Evolutionary conservation across 176 grass and related monocot genomes (phyloP).

Genomic region (Avena atlantica): DNA sequence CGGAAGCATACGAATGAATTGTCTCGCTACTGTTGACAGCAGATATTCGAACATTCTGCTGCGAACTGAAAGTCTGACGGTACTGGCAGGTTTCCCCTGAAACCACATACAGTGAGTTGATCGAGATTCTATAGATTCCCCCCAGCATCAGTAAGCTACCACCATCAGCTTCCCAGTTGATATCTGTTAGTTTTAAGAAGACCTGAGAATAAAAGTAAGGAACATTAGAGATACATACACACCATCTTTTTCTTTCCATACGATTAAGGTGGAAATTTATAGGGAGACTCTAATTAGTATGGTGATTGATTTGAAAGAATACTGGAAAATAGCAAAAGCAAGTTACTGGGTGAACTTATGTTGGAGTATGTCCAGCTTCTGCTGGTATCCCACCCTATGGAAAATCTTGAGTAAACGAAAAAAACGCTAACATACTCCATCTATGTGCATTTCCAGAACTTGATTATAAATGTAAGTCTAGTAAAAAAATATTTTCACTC

Average conservation of each 20-base stretch:
- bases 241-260: background rate
- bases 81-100: background rate
- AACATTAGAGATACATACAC: background rate
- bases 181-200: background rate
- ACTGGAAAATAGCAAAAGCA: background rate
- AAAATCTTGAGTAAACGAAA: background rate
- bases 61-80: background rate
- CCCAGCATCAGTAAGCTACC: background rate
- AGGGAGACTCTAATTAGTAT: background rate
- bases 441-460: background rate
- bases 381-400: background rate
- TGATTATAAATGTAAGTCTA: background rate
- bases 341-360: background rate
- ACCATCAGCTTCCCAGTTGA: constrained; percentile 6
- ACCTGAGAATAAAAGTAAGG: background rate
- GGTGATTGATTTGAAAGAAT: background rate
- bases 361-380: background rate
- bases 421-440: background rate
- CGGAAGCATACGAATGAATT: background rate
- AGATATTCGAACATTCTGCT: background rate
- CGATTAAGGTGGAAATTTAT: background rate
- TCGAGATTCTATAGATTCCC: background rate
- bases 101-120: background rate
- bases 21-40: background rate
- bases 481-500: background rate